These are phyloP conservation scores for Candida tibetensis DNA, from an alignment of 805 yeast species.

Conservation along the genomic window DNA sequence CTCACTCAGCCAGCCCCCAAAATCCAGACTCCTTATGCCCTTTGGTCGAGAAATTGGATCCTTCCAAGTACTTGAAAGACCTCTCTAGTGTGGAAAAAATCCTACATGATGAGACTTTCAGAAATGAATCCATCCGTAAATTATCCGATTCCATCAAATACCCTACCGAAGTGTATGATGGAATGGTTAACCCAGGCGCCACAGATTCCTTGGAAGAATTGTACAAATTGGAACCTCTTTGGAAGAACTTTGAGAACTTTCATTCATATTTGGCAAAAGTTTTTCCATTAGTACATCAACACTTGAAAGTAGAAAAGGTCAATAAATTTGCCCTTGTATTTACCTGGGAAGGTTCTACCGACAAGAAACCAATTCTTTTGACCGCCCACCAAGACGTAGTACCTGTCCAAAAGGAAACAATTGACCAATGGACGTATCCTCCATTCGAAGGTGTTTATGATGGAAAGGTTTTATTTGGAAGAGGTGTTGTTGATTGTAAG, in stretches of 20 bases:
- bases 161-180: slow-evolving; percentile 34
- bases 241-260: slow-evolving; percentile 20
- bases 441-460: slow-evolving; percentile 37
- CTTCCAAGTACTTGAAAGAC: slow-evolving; percentile 19
- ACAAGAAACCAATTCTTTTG: slow-evolving; percentile 34
- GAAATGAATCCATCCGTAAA: slow-evolving; percentile 19
- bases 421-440: slow-evolving; percentile 37
- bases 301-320: slow-evolving; percentile 31
- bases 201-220: slow-evolving; percentile 25
- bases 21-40: slow-evolving; percentile 37
- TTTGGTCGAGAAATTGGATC: slow-evolving; percentile 30
- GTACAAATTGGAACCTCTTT: slow-evolving; percentile 16
- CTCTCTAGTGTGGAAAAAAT: slow-evolving; percentile 21
- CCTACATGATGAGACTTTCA: slow-evolving; percentile 25
- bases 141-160: slow-evolving; percentile 26
- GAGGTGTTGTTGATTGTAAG: slow-evolving; percentile 41
- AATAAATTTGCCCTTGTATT: slow-evolving; percentile 37
- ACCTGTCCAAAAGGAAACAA: slow-evolving; percentile 38
- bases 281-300: slow-evolving; percentile 33
- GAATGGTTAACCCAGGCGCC: slow-evolving; percentile 26
- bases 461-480: slow-evolving; percentile 31
- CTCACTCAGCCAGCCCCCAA: slow-evolving; percentile 4
- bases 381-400: slow-evolving; percentile 44
- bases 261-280: slow-evolving; percentile 30
- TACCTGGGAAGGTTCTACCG: slow-evolving; percentile 35